Base-by-base conservation (phyloP, 108 stramenopile genomes). In the Cyclostephanos invisitatus region DNA sequence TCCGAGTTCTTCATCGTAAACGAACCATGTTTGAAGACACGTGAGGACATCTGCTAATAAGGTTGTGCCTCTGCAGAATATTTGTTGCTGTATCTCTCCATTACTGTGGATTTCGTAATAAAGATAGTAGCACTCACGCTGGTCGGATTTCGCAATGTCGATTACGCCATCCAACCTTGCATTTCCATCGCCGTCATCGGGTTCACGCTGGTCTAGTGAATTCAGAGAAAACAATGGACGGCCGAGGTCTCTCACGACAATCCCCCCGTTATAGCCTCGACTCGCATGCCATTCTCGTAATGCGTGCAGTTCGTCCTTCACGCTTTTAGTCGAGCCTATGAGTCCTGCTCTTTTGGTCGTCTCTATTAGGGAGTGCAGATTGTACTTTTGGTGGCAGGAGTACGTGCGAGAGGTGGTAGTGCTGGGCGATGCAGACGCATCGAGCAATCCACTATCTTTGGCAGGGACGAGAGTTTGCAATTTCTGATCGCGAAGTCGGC, bases 101-200 rank as follows among this genome's bases (percentile, higher is more conserved):
- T 72, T 81, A 5, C 57, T 56, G 44, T 50, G 70, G 18, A 88
- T 74, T 61, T 88, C 85, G 50, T 88, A 85, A 66, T 88, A 88
- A 21, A 88, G 28, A 70, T 88, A 88, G 37, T 88, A 88, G 32
- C 85, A 86, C 67, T 88, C 87, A 69, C 87, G 60, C 62, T 84
- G 83, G 25, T 72, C 47, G 14, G 1, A 7, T 37, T 42, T 21
- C 12, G 32, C 61, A 66, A 63, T 25, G 67, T 79, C 49, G 64
- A 44, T 22, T 0, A 22, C 3, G 44, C 44, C 17, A 24, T 83
- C 74, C 59, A 68, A 54, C 12, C 37, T 61, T 36, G 72, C 71
- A 17, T 67, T 60, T n/a, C 50, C 67, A 56, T 69, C 70, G 51
- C 18, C 35, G n/a, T 35, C 46, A 12, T 73, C 60, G 17, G 22